Evolutionary conservation across 768 basidiomycete species (phyloP).

Genomic region (Coprinopsis sp.): DNA sequence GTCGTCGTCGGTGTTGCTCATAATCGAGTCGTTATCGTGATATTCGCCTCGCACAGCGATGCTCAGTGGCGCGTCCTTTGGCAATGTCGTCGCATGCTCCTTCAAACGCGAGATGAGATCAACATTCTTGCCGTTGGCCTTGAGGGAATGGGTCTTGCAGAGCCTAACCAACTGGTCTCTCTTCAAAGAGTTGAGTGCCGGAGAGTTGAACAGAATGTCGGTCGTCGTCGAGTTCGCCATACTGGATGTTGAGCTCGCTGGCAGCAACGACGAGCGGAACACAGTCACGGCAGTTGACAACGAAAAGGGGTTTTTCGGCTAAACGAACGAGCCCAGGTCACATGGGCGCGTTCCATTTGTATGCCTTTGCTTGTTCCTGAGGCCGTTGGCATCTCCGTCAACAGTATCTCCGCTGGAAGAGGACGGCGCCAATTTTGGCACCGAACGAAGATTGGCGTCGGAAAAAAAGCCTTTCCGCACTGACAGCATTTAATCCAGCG

Average conservation of each 20-base stretch:
- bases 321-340: background rate
- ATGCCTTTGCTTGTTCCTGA: background rate
- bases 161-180: slow-evolving; percentile 81
- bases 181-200: slow-evolving; percentile 77
- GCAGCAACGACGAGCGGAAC: background rate
- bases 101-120: slow-evolving; percentile 70
- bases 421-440: too few species aligned
- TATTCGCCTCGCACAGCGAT: slow-evolving; percentile 51
- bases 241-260: too few species aligned
- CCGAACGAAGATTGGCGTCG: too few species aligned
- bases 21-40: slow-evolving; percentile 15
- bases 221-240: slow-evolving; percentile 45
- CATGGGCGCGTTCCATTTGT: background rate
- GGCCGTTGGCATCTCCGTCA: background rate
- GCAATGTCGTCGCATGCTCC: slow-evolving; percentile 61
- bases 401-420: too few species aligned
- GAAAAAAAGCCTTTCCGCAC: too few species aligned
- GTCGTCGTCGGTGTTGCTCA: slow-evolving; percentile 21
- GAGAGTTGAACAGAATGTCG: slow-evolving; percentile 79
- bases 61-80: slow-evolving; percentile 50
- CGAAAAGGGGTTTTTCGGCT: background rate
- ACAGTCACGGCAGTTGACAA: background rate
- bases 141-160: slow-evolving; percentile 79
- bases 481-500: too few species aligned
- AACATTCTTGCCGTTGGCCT: slow-evolving; percentile 73